Evolutionary conservation across 2,329 filamentous ascomycete genomes (phyloP), one percentile per base, ranked within the genome.

Genomic region (Colletotrichum incanum): DNA sequence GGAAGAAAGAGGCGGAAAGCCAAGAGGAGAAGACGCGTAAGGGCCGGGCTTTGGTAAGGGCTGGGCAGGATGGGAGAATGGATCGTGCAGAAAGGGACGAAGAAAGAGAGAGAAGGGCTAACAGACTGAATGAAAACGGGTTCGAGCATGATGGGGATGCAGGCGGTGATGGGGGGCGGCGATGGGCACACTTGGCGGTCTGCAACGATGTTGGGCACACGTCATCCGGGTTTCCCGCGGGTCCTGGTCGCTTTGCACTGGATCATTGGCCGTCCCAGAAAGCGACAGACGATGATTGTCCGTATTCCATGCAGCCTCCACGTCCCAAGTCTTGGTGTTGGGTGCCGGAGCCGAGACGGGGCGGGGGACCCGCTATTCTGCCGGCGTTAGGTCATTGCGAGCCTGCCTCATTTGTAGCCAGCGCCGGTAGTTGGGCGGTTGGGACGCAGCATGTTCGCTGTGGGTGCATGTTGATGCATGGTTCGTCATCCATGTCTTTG

Each of bases 261-360:
- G 60, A 47, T n/a, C 60, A 45, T 62, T 39, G 28, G 18, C 26
- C 50, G 47, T 28, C 23, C 47, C 47, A 18, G 47, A 50, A 12
- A 9, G 26, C 14, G 23, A 28, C 47, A 16, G 12, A 28, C 23
- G 34, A 37, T 11, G 34, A 11, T 37, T 37, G 34, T 37, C 8
- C 34, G 11, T 37, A 41, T 11, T 14, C 39, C 39, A 41, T 16
- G 39, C 39, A 41, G 39, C n/a, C 45, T 5, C 45, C 45, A 49
- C 45, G 45, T 49, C 45, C 20, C 52, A 14, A n/a, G 20, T 37
- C 52, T 56, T 43, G 56, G 39, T 16, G 56, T 31, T 31, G 18
- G 5, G 43, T 45, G 65, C 69, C 65, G 65, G 65, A 65, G 69
- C 65, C 70, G 70, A 69, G 70, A 60, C 65, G 45, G 59, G 50